phyloP scores from a whole-genome alignment of 805 yeast genomes.

The Yarrowia deformans region DNA sequence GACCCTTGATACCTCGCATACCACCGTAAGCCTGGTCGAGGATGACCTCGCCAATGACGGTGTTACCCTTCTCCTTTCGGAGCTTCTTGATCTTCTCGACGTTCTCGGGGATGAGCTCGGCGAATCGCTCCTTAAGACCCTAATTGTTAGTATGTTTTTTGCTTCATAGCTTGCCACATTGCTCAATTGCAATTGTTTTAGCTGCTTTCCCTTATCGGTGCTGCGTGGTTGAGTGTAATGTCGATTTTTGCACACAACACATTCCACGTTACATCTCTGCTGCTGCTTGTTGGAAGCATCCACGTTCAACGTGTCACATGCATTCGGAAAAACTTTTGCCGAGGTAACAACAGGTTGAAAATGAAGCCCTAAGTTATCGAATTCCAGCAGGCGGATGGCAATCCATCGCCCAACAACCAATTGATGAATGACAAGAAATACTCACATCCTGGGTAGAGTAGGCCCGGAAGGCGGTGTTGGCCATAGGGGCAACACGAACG shows the following conservation, averaged over 20 bases:
- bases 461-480: slow-evolving; percentile 40
- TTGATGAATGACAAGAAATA: slow-evolving; percentile 3
- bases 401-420: not conserved
- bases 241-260: slow-evolving; percentile 8
- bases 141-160: slow-evolving; percentile 25
- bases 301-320: slow-evolving; percentile 20
- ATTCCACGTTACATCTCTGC: slow-evolving; percentile 1
- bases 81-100: slow-evolving; percentile 88
- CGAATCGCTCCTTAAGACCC: slow-evolving; percentile 91
- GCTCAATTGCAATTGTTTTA: not conserved
- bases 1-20: slow-evolving; percentile 85
- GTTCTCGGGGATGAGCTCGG: slow-evolving; percentile 88
- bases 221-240: not conserved
- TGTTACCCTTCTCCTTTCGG: slow-evolving; percentile 85
- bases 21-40: slow-evolving; percentile 90
- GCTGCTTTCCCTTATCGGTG: not conserved
- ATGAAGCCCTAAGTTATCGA: not conserved
- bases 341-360: slow-evolving; percentile 1
- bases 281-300: not conserved
- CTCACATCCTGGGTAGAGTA: slow-evolving; percentile 40
- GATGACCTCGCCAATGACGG: slow-evolving; percentile 76
- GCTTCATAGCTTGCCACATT: not conserved
- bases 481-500: slow-evolving; percentile 33
- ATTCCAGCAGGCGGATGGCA: not conserved
- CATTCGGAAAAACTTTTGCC: slow-evolving; percentile 39